A percentile compares a stretch with the other conserved stretches of the same genome.
These are phyloP conservation scores for Fusarium circinatum DNA, from an alignment of 2,329 filamentous ascomycete species.

Conservation along the genomic window DNA sequence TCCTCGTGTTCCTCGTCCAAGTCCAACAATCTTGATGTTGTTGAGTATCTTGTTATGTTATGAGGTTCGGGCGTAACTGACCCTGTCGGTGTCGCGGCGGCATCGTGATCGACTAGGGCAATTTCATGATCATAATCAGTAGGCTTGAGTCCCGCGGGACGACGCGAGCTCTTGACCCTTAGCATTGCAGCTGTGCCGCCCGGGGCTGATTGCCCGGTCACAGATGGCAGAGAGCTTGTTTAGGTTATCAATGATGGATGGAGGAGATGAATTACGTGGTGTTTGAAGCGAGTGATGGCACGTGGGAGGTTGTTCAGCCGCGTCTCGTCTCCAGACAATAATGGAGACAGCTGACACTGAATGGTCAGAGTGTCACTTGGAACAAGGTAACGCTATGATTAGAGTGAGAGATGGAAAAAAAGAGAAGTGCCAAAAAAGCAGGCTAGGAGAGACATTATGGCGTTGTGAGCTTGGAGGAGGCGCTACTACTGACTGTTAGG, in stretches of 20 bases:
- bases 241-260: background rate
- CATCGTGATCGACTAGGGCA: conserved; percentile 68
- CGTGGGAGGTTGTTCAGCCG: background rate
- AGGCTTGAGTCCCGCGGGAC: conserved; percentile 64
- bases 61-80: conserved; percentile 33
- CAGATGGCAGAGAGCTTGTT: conserved; percentile 5
- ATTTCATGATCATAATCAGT: conserved; percentile 78
- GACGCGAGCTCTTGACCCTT: conserved; percentile 62
- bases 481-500: conserved; percentile 32
- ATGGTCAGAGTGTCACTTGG: background rate
- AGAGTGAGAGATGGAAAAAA: background rate
- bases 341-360: conserved; percentile 5
- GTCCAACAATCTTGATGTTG: conserved; percentile 39
- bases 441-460: conserved; percentile 18
- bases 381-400: conserved; percentile 3
- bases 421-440: conserved; percentile 7
- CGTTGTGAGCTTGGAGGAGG: conserved; percentile 32
- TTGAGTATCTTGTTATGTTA: conserved; percentile 34
- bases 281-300: background rate
- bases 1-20: conserved; percentile 31
- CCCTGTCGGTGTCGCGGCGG: conserved; percentile 38
- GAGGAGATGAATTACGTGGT: conserved; percentile 1
- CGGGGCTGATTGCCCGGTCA: conserved; percentile 25
- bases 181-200: conserved; percentile 42
- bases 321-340: background rate